Evolutionary conservation across 1,284 basidiomycete genomes (phyloP).

Genomic region (Pisolithus thermaeus): DNA sequence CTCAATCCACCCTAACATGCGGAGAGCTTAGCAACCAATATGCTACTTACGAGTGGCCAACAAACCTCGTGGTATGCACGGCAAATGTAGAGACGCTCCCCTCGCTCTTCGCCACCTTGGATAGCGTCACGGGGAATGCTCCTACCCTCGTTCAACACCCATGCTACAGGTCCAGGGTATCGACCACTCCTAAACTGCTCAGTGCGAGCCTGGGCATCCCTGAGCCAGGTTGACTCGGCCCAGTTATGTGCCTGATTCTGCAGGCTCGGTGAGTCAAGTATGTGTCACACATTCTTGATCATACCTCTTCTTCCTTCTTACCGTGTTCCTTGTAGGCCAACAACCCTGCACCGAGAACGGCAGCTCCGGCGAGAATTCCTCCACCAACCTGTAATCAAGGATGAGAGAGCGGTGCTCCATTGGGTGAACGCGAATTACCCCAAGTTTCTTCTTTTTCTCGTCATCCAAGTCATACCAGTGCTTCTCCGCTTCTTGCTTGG

Average conservation of each 20-base stretch:
- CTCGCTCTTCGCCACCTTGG: slow-evolving; percentile 48
- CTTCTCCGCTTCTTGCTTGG: slow-evolving; percentile 46
- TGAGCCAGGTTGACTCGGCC: slow-evolving; percentile 51
- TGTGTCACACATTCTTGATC: slow-evolving; percentile 2
- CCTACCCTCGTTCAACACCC: slow-evolving; percentile 55
- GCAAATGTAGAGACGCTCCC: slow-evolving; percentile 48
- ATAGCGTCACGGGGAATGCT: slow-evolving; percentile 56
- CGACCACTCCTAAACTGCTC: slow-evolving; percentile 45
- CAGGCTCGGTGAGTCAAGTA: neutral
- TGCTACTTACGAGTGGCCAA: neutral
- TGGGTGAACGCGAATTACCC: slow-evolving; percentile 33
- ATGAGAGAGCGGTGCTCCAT: slow-evolving; percentile 3
- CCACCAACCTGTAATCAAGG: slow-evolving; percentile 49
- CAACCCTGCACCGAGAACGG: slow-evolving; percentile 45
- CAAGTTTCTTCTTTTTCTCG: slow-evolving; percentile 51
- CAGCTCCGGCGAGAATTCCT: slow-evolving; percentile 51
- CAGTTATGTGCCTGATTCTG: slow-evolving; percentile 49
- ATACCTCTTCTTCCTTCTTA: slow-evolving; percentile 53
- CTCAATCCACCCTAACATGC: slow-evolving; percentile 45
- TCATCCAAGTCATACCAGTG: slow-evolving; percentile 54
- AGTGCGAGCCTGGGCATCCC: slow-evolving; percentile 50
- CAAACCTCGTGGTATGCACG: slow-evolving; percentile 56
- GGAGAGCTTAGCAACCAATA: slow-evolving; percentile 9
- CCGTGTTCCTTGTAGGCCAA: slow-evolving; percentile 53
- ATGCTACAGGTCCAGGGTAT: slow-evolving; percentile 42